phyloP scores from a whole-genome alignment of 2,329 filamentous ascomycete genomes.

The Calonectria pteridis region DNA sequence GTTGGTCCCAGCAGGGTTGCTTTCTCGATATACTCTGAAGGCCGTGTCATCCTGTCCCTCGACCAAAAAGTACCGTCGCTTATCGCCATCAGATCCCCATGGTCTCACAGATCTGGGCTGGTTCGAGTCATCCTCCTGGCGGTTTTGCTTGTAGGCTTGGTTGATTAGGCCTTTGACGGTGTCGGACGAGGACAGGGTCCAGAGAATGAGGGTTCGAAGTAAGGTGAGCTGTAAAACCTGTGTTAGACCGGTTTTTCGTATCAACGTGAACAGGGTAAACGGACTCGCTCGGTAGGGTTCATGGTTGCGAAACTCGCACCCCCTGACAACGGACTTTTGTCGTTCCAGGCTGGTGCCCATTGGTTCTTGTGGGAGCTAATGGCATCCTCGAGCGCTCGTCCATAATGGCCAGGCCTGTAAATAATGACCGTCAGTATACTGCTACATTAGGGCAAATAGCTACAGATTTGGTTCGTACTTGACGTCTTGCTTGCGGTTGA shows the following conservation, averaged over 20 bases:
- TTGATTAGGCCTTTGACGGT: slow-evolving; percentile 84
- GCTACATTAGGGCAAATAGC: background rate
- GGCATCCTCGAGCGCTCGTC: slow-evolving; percentile 93
- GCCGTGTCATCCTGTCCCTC: slow-evolving; percentile 95
- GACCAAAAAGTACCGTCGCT: slow-evolving; percentile 92
- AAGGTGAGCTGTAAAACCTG: slow-evolving; percentile 75
- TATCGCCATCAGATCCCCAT: slow-evolving; percentile 91
- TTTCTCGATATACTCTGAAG: slow-evolving; percentile 94
- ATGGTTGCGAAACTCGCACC: slow-evolving; percentile 86
- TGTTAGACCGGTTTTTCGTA: slow-evolving; percentile 23
- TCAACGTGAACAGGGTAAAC: slow-evolving; percentile 36
- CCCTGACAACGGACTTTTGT: slow-evolving; percentile 85
- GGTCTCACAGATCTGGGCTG: slow-evolving; percentile 90
- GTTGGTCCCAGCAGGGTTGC: slow-evolving; percentile 81
- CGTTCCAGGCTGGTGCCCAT: slow-evolving; percentile 89
- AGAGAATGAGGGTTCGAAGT: slow-evolving; percentile 85
- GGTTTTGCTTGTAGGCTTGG: slow-evolving; percentile 87
- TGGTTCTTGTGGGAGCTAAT: slow-evolving; percentile 86
- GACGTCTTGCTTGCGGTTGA: slow-evolving; percentile 98
- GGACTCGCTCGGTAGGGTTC: slow-evolving; percentile 84
- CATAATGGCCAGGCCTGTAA: slow-evolving; percentile 87
- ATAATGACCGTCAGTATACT: slow-evolving; percentile 37
- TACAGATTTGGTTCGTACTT: slow-evolving; percentile 75
- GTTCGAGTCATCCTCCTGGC: slow-evolving; percentile 83
- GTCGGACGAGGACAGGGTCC: slow-evolving; percentile 92